Percentiles rank a stretch among this genome's conserved stretches.
Evolutionary conservation across 148 eudicot genomes (phyloP).

Genomic region (Cornus suecica): DNA sequence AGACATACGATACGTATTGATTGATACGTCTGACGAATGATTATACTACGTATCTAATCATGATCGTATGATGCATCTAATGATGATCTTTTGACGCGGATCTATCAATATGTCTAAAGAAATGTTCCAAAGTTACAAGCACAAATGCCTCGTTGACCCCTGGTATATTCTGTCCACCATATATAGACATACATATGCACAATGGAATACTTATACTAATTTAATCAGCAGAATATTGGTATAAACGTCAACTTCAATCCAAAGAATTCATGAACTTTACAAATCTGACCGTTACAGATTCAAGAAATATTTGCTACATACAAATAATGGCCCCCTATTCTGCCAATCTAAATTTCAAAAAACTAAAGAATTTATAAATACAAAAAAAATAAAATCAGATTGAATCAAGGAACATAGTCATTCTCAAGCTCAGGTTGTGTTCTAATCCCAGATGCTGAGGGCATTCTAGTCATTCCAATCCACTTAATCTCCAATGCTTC

Average conservation of each 20-base stretch:
- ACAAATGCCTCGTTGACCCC: neutral
- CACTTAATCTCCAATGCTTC: slow-evolving; percentile 53
- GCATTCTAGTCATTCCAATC: slow-evolving; percentile 68
- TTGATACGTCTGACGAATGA: too few species aligned
- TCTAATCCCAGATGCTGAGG: slow-evolving; percentile 65
- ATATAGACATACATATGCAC: neutral
- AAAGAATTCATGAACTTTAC: too few species aligned
- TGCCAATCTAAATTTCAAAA: neutral
- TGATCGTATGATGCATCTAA: too few species aligned
- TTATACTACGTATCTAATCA: too few species aligned
- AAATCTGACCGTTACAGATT: neutral
- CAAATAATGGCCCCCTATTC: neutral
- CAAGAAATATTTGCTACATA: neutral
- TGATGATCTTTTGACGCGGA: too few species aligned
- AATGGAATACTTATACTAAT: too few species aligned
- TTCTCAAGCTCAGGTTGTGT: slow-evolving; percentile 66
- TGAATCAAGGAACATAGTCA: slow-evolving; percentile 44
- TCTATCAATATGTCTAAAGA: too few species aligned
- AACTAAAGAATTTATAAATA: neutral
- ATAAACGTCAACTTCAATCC: neutral
- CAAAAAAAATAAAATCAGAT: neutral
- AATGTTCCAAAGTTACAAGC: neutral
- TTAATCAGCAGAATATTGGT: neutral
- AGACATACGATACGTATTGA: too few species aligned
- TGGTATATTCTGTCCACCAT: neutral